These are phyloP conservation scores for Aureobasidium namibiae DNA, from an alignment of 2,329 filamentous ascomycete species.

Conservation along the genomic window DNA sequence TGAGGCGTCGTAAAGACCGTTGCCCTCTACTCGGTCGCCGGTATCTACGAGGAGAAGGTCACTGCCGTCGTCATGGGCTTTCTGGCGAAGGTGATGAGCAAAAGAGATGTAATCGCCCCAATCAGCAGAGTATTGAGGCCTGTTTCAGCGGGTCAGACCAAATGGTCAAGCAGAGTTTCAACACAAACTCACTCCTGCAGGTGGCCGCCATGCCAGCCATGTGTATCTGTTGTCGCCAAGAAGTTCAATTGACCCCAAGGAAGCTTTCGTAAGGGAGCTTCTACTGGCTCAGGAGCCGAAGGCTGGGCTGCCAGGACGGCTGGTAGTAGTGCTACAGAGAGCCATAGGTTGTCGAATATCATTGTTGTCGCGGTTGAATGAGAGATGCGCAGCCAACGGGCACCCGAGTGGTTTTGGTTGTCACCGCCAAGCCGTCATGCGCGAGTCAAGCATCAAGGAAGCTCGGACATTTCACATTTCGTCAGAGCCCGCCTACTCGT, in stretches of 20 bases:
- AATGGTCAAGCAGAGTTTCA: neutral
- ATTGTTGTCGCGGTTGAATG: constrained; percentile 2
- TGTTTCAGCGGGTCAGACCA: constrained; percentile 26
- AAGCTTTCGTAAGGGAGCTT: constrained; percentile 73
- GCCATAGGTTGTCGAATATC: constrained; percentile 15
- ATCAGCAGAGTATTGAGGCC: constrained; percentile 85
- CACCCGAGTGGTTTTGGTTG: constrained; percentile 5
- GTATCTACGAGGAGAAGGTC: constrained; percentile 94
- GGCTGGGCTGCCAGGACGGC: constrained; percentile 54
- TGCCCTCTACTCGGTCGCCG: constrained; percentile 87
- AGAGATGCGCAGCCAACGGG: neutral
- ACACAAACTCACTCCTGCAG: constrained; percentile 66
- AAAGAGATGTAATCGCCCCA: constrained; percentile 99
- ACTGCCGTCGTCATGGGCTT: constrained; percentile 67
- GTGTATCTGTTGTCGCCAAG: constrained; percentile 87
- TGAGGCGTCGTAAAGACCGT: constrained; percentile 87
- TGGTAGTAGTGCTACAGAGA: constrained; percentile 21
- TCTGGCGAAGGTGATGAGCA: constrained; percentile 68
- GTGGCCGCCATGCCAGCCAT: constrained; percentile 93
- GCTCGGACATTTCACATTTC: neutral
- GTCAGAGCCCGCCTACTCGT: neutral
- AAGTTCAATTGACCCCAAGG: constrained; percentile 91
- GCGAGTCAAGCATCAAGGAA: neutral
- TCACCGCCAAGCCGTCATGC: neutral
- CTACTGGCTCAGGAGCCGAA: constrained; percentile 65